Evolutionary conservation across 1,284 basidiomycete genomes (phyloP).

Genomic region (Cutaneotrichosporon spelunceum): DNA sequence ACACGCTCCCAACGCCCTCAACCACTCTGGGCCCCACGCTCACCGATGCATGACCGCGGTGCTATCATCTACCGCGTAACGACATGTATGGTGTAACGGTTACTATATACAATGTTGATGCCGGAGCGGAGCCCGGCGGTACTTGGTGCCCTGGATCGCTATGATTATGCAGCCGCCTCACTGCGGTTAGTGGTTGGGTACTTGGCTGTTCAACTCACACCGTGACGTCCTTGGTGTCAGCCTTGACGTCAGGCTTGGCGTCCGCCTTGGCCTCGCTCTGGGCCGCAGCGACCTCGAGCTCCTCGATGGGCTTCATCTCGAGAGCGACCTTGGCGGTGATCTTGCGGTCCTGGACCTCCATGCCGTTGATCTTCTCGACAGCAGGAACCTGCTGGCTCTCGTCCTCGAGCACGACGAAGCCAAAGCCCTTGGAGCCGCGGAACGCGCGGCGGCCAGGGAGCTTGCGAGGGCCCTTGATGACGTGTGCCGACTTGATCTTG

Average conservation of each 20-base stretch:
- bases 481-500: conserved; percentile 73
- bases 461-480: conserved; percentile 64
- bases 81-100: conserved; percentile 9
- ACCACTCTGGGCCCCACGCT: background rate
- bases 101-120: conserved; percentile 12
- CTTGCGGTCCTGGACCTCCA: conserved; percentile 71
- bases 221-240: conserved; percentile 6
- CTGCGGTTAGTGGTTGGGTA: background rate
- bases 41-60: conserved; percentile 8
- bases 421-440: conserved; percentile 81
- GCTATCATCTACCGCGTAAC: background rate
- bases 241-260: background rate
- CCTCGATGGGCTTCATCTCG: conserved; percentile 48
- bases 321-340: conserved; percentile 82
- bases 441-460: conserved; percentile 54
- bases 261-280: background rate
- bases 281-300: conserved; percentile 14
- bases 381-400: conserved; percentile 82
- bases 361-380: conserved; percentile 70
- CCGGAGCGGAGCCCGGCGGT: background rate
- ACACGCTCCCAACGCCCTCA: background rate
- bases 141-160: background rate
- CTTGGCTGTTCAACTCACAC: background rate
- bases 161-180: conserved; percentile 3
- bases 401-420: conserved; percentile 83